phyloP scores from a whole-genome alignment of 768 basidiomycete genomes.

The Termitomyces sp. region DNA sequence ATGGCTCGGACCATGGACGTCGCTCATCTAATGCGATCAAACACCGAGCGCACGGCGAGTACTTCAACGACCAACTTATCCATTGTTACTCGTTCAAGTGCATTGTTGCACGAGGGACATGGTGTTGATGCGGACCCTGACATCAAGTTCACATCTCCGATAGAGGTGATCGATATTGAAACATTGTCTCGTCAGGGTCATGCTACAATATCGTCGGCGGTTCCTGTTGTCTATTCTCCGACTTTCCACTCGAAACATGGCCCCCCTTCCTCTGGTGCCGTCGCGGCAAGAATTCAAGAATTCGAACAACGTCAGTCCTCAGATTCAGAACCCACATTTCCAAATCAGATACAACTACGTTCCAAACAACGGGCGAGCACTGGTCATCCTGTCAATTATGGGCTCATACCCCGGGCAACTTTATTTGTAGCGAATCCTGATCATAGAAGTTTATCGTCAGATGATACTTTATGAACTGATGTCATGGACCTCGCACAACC shows the following conservation, averaged over 20 bases:
- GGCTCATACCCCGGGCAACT: conserved; percentile 57
- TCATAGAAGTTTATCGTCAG: conserved; percentile 21
- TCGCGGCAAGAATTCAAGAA: conserved; percentile 51
- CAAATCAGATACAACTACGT: conserved; percentile 38
- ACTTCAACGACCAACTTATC: conserved; percentile 27
- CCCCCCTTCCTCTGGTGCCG: conserved; percentile 22
- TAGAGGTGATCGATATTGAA: conserved; percentile 22
- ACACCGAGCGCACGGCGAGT: conserved; percentile 25
- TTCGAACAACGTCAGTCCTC: conserved; percentile 60
- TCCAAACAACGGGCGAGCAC: conserved; percentile 29
- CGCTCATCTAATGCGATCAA: conserved; percentile 44
- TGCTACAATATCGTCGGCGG: neutral
- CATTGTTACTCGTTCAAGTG: conserved; percentile 19
- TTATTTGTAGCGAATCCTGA: conserved; percentile 79
- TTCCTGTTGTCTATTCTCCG: neutral
- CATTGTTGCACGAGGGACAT: conserved; percentile 7
- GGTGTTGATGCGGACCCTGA: conserved; percentile 12
- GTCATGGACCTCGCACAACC: conserved; percentile 1
- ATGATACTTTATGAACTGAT: conserved; percentile 9
- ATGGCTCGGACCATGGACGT: conserved; percentile 70
- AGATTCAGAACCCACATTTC: conserved; percentile 31
- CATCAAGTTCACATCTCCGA: conserved; percentile 28
- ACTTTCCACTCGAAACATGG: conserved; percentile 12
- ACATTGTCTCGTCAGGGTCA: conserved; percentile 4
- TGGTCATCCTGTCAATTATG: conserved; percentile 48